Conservation (phyloP, 768 basidiomycete species). For the Termitomyces sp. region DNA sequence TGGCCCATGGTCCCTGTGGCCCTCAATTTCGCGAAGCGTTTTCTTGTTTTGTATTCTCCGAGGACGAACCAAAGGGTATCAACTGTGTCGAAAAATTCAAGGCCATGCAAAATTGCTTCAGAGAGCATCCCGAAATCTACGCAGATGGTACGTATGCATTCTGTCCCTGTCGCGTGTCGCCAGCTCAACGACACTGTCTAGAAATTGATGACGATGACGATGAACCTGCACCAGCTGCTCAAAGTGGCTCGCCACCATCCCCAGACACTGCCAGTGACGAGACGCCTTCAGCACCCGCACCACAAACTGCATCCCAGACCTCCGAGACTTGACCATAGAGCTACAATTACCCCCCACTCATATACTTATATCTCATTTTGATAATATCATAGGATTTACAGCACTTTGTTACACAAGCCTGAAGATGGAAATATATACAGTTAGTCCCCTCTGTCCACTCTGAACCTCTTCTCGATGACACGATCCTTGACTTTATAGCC, state of each 20-base stretch:
- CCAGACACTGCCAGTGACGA: constrained; percentile 1
- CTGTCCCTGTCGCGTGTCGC: constrained; percentile 3
- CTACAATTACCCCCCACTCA: constrained; percentile 7
- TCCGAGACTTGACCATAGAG: neutral
- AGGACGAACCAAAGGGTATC: constrained; percentile 94
- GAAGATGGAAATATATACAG: constrained; percentile 16
- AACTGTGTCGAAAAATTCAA: constrained; percentile 98
- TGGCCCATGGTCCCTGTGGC: constrained; percentile 97
- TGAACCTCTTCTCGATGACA: constrained; percentile 73
- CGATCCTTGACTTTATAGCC: constrained; percentile 74
- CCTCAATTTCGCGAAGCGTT: constrained; percentile 91
- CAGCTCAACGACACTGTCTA: constrained; percentile 17
- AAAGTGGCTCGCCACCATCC: constrained; percentile 1
- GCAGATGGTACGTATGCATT: constrained; percentile 65
- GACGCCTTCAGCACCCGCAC: neutral
- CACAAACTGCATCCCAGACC: neutral
- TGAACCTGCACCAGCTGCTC: constrained; percentile 12
- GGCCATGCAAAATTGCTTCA: constrained; percentile 96
- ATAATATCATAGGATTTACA: constrained; percentile 6
- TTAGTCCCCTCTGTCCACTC: constrained; percentile 35
- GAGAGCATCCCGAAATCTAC: constrained; percentile 93
- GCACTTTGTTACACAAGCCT: constrained; percentile 6
- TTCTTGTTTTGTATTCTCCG: constrained; percentile 93
- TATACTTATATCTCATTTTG: constrained; percentile 1
- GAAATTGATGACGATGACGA: constrained; percentile 68